Percentiles rank a stretch among this genome's conserved stretches.
These are phyloP conservation scores for Epipyxis sp. DNA, from an alignment of 108 stramenopile genomes.

Conservation along the genomic window DNA sequence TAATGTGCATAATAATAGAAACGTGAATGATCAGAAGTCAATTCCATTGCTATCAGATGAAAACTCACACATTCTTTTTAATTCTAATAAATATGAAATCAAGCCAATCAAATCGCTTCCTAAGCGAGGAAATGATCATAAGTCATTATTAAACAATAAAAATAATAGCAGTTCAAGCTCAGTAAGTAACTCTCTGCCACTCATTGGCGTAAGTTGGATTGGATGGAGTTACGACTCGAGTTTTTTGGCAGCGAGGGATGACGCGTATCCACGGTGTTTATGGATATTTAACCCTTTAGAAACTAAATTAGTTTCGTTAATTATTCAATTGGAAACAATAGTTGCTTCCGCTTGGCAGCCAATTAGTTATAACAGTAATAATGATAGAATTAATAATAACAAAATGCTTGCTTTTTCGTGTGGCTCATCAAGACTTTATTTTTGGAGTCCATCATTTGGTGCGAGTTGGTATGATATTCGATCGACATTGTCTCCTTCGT, in stretches of 20 bases:
- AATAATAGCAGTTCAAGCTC: not conserved
- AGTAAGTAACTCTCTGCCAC: not conserved
- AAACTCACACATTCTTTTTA: not conserved
- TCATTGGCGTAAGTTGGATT: slow-evolving; percentile 22
- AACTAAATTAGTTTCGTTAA: not conserved
- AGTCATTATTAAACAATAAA: no score
- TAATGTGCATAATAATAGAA: not conserved
- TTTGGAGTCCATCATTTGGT: not conserved
- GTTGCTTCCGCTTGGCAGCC: not conserved
- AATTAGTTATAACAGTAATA: not conserved
- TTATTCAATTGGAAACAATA: slow-evolving; percentile 4
- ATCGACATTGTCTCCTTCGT: no score
- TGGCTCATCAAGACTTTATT: not conserved
- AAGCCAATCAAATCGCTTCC: no score
- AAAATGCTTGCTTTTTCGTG: not conserved
- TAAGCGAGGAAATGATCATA: no score
- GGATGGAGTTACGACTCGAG: not conserved
- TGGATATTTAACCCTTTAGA: slow-evolving; percentile 1
- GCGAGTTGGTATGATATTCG: no score
- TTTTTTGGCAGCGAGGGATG: slow-evolving; percentile 15
- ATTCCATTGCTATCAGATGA: not conserved
- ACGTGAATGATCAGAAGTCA: not conserved
- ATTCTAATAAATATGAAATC: not conserved
- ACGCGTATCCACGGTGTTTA: slow-evolving; percentile 20
- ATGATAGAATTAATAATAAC: not conserved